Evolutionary conservation across 495 filamentous ascomycete genomes (phyloP).

Genomic region (Aspergillus diversus): DNA sequence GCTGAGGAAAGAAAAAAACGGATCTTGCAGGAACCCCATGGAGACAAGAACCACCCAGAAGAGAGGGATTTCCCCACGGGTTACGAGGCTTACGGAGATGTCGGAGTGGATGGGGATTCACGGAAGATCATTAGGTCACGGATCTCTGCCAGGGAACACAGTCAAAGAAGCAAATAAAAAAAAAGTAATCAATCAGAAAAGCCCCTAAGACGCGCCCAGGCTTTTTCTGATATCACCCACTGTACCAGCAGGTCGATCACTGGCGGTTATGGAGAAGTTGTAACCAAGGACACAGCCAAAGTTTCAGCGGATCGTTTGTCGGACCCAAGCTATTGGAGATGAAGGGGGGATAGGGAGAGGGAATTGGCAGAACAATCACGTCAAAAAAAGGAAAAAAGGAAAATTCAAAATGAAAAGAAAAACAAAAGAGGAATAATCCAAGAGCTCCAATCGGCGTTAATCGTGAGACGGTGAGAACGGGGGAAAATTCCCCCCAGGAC

Average conservation of each 20-base stretch:
- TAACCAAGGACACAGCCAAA: constrained; percentile 3
- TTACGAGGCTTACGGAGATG: constrained; percentile 36
- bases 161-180: constrained; percentile 8
- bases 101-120: constrained; percentile 36
- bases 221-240: constrained; percentile 20
- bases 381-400: constrained; percentile 5
- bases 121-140: constrained; percentile 36
- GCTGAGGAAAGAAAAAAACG: constrained; percentile 27
- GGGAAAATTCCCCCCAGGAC: not conserved
- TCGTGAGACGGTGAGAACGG: not conserved
- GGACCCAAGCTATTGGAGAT: constrained; percentile 2
- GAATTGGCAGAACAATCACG: constrained; percentile 2
- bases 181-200: constrained; percentile 13
- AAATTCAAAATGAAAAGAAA: not conserved
- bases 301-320: constrained; percentile 4
- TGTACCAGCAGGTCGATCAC: constrained; percentile 7
- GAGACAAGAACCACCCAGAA: constrained; percentile 23
- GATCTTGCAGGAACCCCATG: constrained; percentile 26
- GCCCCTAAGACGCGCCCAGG: not conserved
- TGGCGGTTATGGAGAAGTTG: constrained; percentile 9
- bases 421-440: not conserved
- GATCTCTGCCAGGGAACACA: constrained; percentile 17
- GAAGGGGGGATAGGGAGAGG: constrained; percentile 9
- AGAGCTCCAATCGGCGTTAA: not conserved
- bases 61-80: constrained; percentile 32